Percentiles rank a stretch among this genome's conserved stretches.
Evolutionary conservation across 2,329 filamentous ascomycete species (phyloP).

Genomic region (Arthroderma sp.): DNA sequence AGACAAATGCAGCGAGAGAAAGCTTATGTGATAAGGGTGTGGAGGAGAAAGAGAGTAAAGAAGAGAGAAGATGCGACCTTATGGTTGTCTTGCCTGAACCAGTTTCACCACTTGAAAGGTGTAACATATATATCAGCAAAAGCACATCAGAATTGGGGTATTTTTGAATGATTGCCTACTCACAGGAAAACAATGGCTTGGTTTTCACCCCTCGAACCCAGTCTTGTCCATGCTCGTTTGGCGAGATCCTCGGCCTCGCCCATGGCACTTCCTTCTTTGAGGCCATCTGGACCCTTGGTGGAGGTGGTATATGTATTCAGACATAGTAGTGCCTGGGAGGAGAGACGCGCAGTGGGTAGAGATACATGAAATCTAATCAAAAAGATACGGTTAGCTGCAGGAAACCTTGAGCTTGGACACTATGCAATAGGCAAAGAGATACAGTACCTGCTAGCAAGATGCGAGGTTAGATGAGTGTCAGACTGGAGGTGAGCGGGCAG

Average conservation of each 20-base stretch:
- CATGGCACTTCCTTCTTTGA: slow-evolving; percentile 81
- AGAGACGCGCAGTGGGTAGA: slow-evolving; percentile 73
- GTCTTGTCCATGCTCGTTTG: slow-evolving; percentile 66
- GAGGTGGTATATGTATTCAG: slow-evolving; percentile 92
- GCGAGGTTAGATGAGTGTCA: slow-evolving; percentile 39
- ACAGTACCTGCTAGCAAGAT: slow-evolving; percentile 37
- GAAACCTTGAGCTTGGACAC: neutral
- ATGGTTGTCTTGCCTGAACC: slow-evolving; percentile 93
- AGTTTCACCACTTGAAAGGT: slow-evolving; percentile 63
- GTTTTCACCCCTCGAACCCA: slow-evolving; percentile 82
- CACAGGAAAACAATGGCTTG: slow-evolving; percentile 89
- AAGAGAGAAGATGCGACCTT: slow-evolving; percentile 73
- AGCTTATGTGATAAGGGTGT: slow-evolving; percentile 89
- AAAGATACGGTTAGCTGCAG: slow-evolving; percentile 27
- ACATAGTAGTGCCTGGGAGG: slow-evolving; percentile 79
- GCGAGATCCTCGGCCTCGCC: slow-evolving; percentile 88
- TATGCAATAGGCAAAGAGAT: neutral
- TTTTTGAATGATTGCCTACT: slow-evolving; percentile 26
- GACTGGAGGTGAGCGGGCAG: slow-evolving; percentile 57
- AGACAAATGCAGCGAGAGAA: slow-evolving; percentile 85
- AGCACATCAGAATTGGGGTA: slow-evolving; percentile 17
- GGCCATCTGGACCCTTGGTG: slow-evolving; percentile 75
- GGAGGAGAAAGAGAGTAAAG: slow-evolving; percentile 76
- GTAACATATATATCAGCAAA: neutral
- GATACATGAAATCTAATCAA: slow-evolving; percentile 82